These are phyloP conservation scores for Choanephora cucurbitarum DNA, from an alignment of 371 early-diverging fungal genomes.

Conservation along the genomic window DNA sequence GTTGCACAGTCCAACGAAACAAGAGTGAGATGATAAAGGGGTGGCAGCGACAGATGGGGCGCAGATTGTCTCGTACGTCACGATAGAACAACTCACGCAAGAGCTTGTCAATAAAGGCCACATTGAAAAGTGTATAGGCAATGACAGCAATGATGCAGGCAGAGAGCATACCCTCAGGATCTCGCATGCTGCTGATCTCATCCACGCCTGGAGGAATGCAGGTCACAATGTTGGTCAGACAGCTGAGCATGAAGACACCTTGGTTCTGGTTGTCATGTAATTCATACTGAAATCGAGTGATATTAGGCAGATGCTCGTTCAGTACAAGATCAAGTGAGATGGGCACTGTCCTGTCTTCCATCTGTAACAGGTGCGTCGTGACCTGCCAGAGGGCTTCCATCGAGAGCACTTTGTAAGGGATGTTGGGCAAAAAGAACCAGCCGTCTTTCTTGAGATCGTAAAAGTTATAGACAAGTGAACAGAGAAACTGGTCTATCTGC, in stretches of 20 bases:
- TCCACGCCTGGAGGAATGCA: constrained; percentile 30
- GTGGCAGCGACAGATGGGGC: constrained; percentile 41
- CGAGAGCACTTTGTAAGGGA: constrained; percentile 53
- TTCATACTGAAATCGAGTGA: constrained; percentile 27
- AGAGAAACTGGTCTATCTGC: constrained; percentile 21
- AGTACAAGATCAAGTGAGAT: constrained; percentile 10
- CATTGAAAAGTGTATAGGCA: constrained; percentile 44
- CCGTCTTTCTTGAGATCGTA: constrained; percentile 17
- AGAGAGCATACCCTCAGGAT: constrained; percentile 18
- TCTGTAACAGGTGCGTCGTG: constrained; percentile 27
- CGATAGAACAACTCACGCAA: constrained; percentile 51
- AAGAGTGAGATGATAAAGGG: constrained; percentile 45
- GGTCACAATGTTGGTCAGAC: constrained; percentile 36
- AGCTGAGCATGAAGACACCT: constrained; percentile 37
- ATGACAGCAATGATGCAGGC: constrained; percentile 38
- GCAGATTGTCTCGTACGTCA: constrained; percentile 51
- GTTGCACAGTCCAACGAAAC: constrained; percentile 46
- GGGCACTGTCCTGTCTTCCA: constrained; percentile 9
- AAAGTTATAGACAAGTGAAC: constrained; percentile 11
- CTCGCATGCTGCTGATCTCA: constrained; percentile 4
- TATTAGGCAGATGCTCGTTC: constrained; percentile 22
- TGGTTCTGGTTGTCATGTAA: constrained; percentile 29
- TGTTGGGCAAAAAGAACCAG: constrained; percentile 53
- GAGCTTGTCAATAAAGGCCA: constrained; percentile 48
- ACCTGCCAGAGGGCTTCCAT: constrained; percentile 38